phyloP scores from a whole-genome alignment of 371 early-diverging fungal genomes.

The Mucor sp. region DNA sequence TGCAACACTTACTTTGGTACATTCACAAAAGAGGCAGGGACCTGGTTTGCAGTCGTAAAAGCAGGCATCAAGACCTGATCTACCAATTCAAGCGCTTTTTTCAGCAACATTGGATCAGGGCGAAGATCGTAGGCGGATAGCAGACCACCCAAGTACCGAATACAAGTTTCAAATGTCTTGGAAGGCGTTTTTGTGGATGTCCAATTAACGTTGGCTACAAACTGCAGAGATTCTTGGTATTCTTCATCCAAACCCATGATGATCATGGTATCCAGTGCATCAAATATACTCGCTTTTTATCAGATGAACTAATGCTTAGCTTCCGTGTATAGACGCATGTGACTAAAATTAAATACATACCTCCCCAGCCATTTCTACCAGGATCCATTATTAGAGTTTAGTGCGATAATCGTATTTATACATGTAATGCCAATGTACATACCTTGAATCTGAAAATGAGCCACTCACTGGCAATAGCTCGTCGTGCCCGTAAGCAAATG shows the following conservation, averaged over 20 bases:
- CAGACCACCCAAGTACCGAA: conserved; percentile 75
- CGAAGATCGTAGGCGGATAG: conserved; percentile 64
- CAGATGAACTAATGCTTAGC: not conserved
- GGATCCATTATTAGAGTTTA: not conserved
- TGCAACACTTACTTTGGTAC: not conserved
- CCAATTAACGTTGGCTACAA: conserved; percentile 64
- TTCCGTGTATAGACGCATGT: not conserved
- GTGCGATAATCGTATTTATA: no score
- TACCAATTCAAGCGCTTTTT: conserved; percentile 75
- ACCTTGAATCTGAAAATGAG: conserved; percentile 36
- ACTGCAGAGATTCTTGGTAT: conserved; percentile 44
- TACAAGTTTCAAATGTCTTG: conserved; percentile 75
- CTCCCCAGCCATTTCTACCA: conserved; percentile 58
- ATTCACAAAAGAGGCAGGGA: conserved; percentile 52
- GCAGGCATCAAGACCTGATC: conserved; percentile 70
- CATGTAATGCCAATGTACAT: conserved; percentile 20
- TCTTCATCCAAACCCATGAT: conserved; percentile 78
- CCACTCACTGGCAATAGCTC: conserved; percentile 47
- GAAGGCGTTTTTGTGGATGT: conserved; percentile 11
- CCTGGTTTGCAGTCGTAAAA: conserved; percentile 71
- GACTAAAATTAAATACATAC: conserved; percentile 9
- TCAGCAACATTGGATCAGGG: conserved; percentile 59
- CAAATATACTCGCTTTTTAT: conserved; percentile 67
- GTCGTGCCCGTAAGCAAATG: conserved; percentile 50
- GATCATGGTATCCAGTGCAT: conserved; percentile 82